These are phyloP conservation scores for Syzygium aqueum DNA, from an alignment of 345 rosid genomes.

Conservation along the genomic window DNA sequence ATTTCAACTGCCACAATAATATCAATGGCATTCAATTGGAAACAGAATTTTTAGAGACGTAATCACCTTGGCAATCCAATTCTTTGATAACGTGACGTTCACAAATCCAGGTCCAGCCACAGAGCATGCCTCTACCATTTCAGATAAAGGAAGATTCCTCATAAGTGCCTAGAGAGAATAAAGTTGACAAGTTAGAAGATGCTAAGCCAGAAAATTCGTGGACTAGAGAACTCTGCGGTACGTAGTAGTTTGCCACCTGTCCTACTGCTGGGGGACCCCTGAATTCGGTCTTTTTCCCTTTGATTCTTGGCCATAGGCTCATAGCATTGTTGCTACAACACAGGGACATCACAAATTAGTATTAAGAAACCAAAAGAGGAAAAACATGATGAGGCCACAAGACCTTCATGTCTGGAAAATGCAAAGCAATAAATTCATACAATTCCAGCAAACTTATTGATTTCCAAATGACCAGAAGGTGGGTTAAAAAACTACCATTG, in stretches of 20 bases:
- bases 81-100: conserved; percentile 57
- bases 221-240: not conserved
- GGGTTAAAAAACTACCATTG: conserved; percentile 49
- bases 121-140: conserved; percentile 73
- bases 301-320: conserved; percentile 69
- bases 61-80: conserved; percentile 84
- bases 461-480: not conserved
- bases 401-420: not conserved
- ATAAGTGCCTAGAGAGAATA: conserved; percentile 47
- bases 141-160: conserved; percentile 64
- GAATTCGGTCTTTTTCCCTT: conserved; percentile 55
- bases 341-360: not conserved
- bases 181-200: not conserved
- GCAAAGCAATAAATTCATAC: not conserved
- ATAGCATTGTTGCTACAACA: conserved; percentile 81
- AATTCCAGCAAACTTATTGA: not conserved
- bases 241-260: conserved; percentile 35
- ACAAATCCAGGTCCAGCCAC: conserved; percentile 97
- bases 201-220: not conserved
- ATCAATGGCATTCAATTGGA: not conserved
- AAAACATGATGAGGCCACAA: not conserved
- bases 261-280: conserved; percentile 80
- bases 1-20: not conserved
- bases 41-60: not conserved
- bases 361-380: not conserved